phyloP scores from a whole-genome alignment of 2,329 filamentous ascomycete species.

The Huntiella omanensis region DNA sequence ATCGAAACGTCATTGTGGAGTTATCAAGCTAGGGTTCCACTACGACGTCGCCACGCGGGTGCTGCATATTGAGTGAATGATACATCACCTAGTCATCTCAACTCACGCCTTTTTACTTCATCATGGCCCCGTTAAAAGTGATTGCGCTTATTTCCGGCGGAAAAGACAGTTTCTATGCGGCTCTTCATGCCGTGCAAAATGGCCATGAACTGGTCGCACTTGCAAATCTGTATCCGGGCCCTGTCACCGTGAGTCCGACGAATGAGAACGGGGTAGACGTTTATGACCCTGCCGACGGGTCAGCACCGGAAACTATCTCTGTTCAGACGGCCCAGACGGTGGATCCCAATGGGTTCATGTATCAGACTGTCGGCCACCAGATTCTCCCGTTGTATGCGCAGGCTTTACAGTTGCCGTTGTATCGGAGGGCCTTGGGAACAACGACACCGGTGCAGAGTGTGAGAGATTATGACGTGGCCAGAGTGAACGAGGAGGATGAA shows the following conservation, averaged over 20 bases:
- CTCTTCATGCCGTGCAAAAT: slow-evolving; percentile 75
- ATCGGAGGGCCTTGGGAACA: slow-evolving; percentile 59
- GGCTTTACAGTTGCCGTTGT: slow-evolving; percentile 66
- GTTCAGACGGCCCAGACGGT: slow-evolving; percentile 15
- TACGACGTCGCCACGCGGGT: too few species aligned
- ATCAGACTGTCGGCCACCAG: slow-evolving; percentile 86
- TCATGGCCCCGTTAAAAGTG: slow-evolving; percentile 40
- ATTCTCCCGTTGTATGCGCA: slow-evolving; percentile 69
- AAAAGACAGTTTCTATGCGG: slow-evolving; percentile 89
- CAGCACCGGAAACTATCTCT: slow-evolving; percentile 3
- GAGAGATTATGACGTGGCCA: slow-evolving; percentile 42
- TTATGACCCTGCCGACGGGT: slow-evolving; percentile 10
- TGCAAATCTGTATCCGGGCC: slow-evolving; percentile 61
- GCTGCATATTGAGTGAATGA: too few species aligned
- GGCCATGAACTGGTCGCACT: slow-evolving; percentile 74
- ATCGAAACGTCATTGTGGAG: too few species aligned
- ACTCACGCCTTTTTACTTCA: not conserved
- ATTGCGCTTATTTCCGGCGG: slow-evolving; percentile 89
- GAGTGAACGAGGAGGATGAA: slow-evolving; percentile 41
- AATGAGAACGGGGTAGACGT: slow-evolving; percentile 11
- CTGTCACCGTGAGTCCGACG: not conserved
- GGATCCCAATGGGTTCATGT: slow-evolving; percentile 95
- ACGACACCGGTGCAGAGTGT: slow-evolving; percentile 44
- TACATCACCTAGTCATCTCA: too few species aligned
- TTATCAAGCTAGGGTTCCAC: too few species aligned